Evolutionary conservation across 805 yeast species (phyloP), one percentile per base, ranked within the genome.

Genomic region (Lipomyces orientalis): DNA sequence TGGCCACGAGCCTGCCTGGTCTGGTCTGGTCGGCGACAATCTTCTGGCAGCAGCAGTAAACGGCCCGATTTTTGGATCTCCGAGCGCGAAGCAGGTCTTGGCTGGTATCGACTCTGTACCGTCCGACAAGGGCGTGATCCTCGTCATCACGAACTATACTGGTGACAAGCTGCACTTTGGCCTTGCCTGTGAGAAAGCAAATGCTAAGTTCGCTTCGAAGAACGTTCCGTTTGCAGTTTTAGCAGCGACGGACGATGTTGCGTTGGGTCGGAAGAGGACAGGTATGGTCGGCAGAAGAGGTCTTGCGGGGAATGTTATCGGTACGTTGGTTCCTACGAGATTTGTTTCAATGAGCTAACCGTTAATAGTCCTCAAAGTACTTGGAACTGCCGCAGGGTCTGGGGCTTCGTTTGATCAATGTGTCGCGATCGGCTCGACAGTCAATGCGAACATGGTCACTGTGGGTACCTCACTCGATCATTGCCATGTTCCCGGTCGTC

Each of bases 141-240:
- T 93, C 52, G 86, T 94, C 58, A 96, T 91, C 54, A 93, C 93
- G 79, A 93, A 94, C 79, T 93, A 93, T 79, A 93, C 98, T 2
- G 98, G 98, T 35, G 98, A 93, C 79, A 88, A 93, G 22, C 80
- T 93, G 62, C 97, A 93, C 79, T 93, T 93, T 78, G 98, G 98
- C 0, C 81, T 93, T 60, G 96, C 97, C 1, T 91, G 89, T 1
- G 98, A 94, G 76, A 83, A 96, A 34, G 70, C 69, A 2, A 71
- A 58, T 19, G 66, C 61, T 6, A 60, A 51, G 49, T 37, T 37
- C 10, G 59, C 66, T 8, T 60, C 54, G 22, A 59, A 51, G 39
- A 7, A 16, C 16, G 22, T 54, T 9, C 61, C 54, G 43, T 61
- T 68, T 46, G 60, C 64, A 93, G 97, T 51, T 68, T 86, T 90